Base-by-base conservation (phyloP, 2,329 filamentous ascomycete species). In the Fusarium sp. region DNA sequence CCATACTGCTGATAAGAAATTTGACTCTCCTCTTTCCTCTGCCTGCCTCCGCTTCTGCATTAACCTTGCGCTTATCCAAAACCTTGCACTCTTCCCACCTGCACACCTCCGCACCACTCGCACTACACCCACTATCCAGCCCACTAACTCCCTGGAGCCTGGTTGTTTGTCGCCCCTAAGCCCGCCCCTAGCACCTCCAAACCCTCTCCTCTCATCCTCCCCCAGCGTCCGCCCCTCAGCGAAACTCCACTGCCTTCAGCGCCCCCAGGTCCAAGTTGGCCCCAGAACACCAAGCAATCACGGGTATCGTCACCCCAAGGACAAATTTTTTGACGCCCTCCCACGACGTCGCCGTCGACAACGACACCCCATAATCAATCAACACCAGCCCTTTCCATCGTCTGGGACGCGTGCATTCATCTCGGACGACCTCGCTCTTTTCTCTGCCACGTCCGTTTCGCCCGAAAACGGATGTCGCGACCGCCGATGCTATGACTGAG, bases 401-500 rank as follows among this genome's bases (percentile, higher is more conserved):
- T 63, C 67, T 71, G 69, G 58, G 72, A 73, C 63, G 57, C 72
- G 65, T 64, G 75, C 56, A 71, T 78, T 70, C 78, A 80, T 81
- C 80, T 81, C 79, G 53, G 69, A 72, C 66, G 67, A 67, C 67
- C 66, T 71, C 66, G 63, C 65, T 75, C 66, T 66, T 73, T 66
- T 70, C 59, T 40, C 65, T 78, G 69, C 75, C 74, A 78, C 87
- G 86, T 90, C 86, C 86, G 87, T 90, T 91, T 90, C 87, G 81
- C 79, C 84, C 80, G 80, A 86, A 90, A 92, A 91, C 90, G 90
- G 89, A 92, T 92, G 90, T 91, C 89, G 89, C 88, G 83, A 84
- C 86, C 84, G 87, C 86, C 83, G 86, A 90, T 91, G 90, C 89
- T 88, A 92, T 92, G 90, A 91, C 87, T 90, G 89, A 91, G 89